Evolutionary conservation across 2,329 filamentous ascomycete species (phyloP).

Genomic region (Fusarium kyushuense): DNA sequence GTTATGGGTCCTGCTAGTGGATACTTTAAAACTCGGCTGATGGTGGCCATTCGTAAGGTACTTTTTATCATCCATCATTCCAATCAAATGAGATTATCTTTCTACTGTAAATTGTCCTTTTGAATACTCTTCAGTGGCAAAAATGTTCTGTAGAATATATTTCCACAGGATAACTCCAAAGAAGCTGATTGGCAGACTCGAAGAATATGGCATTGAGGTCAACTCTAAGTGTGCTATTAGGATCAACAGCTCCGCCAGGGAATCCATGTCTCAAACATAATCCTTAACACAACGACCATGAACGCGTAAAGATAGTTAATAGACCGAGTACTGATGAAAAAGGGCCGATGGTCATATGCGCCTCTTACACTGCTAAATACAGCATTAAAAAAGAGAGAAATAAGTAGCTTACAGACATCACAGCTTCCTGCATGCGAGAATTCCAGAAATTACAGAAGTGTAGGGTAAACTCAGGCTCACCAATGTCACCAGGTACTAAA

Average conservation of each 20-base stretch:
- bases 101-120: background rate
- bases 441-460: background rate
- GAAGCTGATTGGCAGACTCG: background rate
- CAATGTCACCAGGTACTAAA: too few relatives aligned
- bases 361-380: background rate
- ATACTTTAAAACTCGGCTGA: background rate
- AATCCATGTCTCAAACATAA: accelerated
- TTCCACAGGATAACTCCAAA: background rate
- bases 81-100: background rate
- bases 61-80: background rate
- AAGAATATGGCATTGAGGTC: background rate
- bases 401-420: accelerated
- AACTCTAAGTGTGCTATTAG: background rate
- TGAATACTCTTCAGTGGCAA: background rate
- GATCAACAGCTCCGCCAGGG: accelerated
- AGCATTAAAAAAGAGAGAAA: background rate
- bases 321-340: background rate
- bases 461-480: background rate
- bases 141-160: background rate
- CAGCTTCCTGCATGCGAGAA: background rate
- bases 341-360: too few relatives aligned
- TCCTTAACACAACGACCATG: accelerated
- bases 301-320: background rate
- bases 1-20: background rate
- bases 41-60: background rate